Base-by-base conservation (phyloP, 306 rosid genomes). In the Psophocarpus tetragonolobus region DNA sequence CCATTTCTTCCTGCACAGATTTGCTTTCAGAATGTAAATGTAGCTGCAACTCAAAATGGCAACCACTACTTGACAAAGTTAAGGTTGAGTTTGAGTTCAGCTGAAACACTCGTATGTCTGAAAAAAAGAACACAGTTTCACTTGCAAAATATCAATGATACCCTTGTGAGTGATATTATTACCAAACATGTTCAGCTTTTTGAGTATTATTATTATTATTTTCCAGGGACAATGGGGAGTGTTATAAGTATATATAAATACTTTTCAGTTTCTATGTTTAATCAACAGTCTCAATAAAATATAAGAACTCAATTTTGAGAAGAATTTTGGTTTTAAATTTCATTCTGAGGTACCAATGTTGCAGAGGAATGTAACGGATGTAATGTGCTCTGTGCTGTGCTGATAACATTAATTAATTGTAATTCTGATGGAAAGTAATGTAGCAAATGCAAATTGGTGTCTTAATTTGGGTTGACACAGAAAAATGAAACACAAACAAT, bases 1-100 rank as follows among this genome's bases (percentile, higher is more conserved):
- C 87, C 93, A 92, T 67, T 86, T 72, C 64, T 84, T 57, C 38
- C 60, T 51, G 75, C 86, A 66, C 84, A 78, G 67, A 23, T 65
- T 62, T 69, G 82, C 67, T 63, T 68, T 66, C 65, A 76, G 23
- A 41, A 65, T 29, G 82, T 29, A 54, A 39, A 64, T 23, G 81
- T 41, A 61, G 80, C 12, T 18, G 14, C 26, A 20, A 6, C 73
- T 26, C 75, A 75, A 82, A 86, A 87, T 75, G 83, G 77, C 66
- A 73, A 71, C 73, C 70, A 29, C 63, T 72, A 75, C 33, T 8
- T 62, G 54, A 29, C 20, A 63, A 75, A 39, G 82, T 61, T 39
- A 60, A 14, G 51, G 53, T 8, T 23, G 53, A 45, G 44, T 36
- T 17, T 66, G 64, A 18, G 71, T 38, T 45, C 39, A 33, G n/a